Evolutionary conservation across 2,329 filamentous ascomycete genomes (phyloP).

Genomic region (Pseudonectria buxi): DNA sequence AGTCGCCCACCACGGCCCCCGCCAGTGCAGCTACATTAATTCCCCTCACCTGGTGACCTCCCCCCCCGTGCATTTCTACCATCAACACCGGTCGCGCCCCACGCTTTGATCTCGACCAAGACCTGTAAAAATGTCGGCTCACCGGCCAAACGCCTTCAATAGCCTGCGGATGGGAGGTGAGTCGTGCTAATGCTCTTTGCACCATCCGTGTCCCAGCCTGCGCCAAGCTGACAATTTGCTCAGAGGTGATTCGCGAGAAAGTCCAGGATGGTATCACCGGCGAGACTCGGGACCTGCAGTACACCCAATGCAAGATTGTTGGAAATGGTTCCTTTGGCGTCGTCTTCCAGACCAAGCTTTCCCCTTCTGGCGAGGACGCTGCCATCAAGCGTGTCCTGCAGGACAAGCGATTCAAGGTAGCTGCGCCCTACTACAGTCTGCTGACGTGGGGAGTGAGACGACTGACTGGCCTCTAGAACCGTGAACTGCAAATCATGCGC

Average conservation of each 20-base stretch:
- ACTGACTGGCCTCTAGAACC: constrained; percentile 61
- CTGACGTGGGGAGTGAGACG: background rate
- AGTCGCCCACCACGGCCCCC: constrained; percentile 33
- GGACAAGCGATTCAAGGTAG: constrained; percentile 98
- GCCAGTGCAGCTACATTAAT: constrained; percentile 20
- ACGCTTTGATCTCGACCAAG: constrained; percentile 20
- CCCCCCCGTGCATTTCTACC: constrained; percentile 13
- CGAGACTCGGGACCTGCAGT: constrained; percentile 93
- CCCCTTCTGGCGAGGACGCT: constrained; percentile 94
- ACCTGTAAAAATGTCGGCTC: constrained; percentile 66
- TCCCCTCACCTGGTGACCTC: constrained; percentile 21
- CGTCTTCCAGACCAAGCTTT: constrained; percentile 97
- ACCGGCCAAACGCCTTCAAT: constrained; percentile 82
- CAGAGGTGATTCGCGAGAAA: constrained; percentile 97
- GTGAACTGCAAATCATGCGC: constrained; percentile 98
- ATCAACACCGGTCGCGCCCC: constrained; percentile 19
- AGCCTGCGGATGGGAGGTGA: constrained; percentile 94
- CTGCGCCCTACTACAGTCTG: constrained; percentile 12
- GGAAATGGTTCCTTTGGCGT: constrained; percentile 98
- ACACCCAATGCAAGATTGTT: constrained; percentile 99
- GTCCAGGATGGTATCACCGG: constrained; percentile 97
- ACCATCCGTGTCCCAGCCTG: constrained; percentile 1
- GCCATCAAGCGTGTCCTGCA: constrained; percentile 98
- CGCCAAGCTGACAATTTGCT: constrained; percentile 11
- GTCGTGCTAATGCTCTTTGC: constrained; percentile 26